Evolutionary conservation across 2,329 filamentous ascomycete species (phyloP), one percentile per base, ranked within the genome.

Genomic region (Pseudogymnoascus sp.): DNA sequence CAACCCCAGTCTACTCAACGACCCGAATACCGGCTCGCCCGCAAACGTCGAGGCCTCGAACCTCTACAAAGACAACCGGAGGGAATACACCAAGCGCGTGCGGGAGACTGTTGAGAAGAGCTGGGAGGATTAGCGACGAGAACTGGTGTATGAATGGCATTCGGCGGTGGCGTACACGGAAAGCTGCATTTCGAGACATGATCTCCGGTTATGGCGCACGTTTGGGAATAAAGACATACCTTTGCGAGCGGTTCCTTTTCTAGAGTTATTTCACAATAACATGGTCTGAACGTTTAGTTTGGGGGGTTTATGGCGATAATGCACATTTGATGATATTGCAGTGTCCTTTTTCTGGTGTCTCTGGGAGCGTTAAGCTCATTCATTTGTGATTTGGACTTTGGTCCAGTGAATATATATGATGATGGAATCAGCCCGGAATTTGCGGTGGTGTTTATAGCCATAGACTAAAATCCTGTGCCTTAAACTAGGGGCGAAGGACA

Each of bases 31-130:
- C n/a, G 95, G 91, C 64, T 96, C 92, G 1, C 95, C 95, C 0
- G 95, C 95, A 63, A 99, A 99, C 72, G 95, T 98, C 70, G 95
- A 99, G 78, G 95, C 95, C 1, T 96, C 92, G 62, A 99, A 98
- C 74, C 82, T 98, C 7, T 99, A 98, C 82, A 98, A 98, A 76
- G 95, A 99, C 74, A 98, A 98, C 76, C 85, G 93, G 66, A 92
- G 93, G 75, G 95, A 99, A 74, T 99, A 99, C 74, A 90, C 89
- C 26, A 99, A 99, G 81, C 83, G 93, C 16, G 95, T 99, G 46
- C 83, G 92, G 59, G 95, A 98, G 80, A 97, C 93, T 0, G 95
- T 99, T 14, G 95, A 99, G 82, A 98, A 97, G 85, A 98, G 93
- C 79, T 99, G 95, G 95, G 95, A 98, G 67, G 93, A 97, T 72